Conservation (phyloP, 2,329 filamentous ascomycete species). For the Xylariaceae sp. region DNA sequence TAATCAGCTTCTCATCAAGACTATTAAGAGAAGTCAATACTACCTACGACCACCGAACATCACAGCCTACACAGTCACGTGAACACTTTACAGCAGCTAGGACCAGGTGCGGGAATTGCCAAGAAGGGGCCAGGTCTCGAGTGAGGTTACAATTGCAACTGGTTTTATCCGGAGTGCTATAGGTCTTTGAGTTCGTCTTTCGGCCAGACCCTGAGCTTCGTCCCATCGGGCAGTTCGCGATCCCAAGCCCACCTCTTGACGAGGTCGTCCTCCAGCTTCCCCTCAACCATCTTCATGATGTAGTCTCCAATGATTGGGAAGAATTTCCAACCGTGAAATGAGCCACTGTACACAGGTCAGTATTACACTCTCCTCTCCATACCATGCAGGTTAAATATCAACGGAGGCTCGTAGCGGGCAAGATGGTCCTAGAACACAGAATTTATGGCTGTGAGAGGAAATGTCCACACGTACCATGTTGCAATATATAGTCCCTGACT, state of each 20-base stretch:
- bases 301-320: slow-evolving; percentile 62
- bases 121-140: too few relatives aligned
- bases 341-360: too few relatives aligned
- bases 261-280: slow-evolving; percentile 37
- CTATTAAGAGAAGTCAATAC: too few relatives aligned
- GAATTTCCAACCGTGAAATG: slow-evolving; percentile 67
- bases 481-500: slow-evolving; percentile 56
- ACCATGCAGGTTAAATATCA: too few relatives aligned
- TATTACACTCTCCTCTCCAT: too few relatives aligned
- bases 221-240: slow-evolving; percentile 50
- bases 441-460: too few relatives aligned
- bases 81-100: slow-evolving; percentile 4
- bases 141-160: not conserved
- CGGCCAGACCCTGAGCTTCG: slow-evolving; percentile 52
- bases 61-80: too few relatives aligned
- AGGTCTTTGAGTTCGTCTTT: slow-evolving; percentile 54
- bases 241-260: slow-evolving; percentile 54
- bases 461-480: too few relatives aligned
- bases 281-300: slow-evolving; percentile 51
- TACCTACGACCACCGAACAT: too few relatives aligned
- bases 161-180: slow-evolving; percentile 1
- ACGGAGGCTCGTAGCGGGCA: too few relatives aligned
- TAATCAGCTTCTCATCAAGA: too few relatives aligned
- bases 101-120: not conserved
- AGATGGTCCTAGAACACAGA: too few relatives aligned